These are phyloP conservation scores for Podospora fimiseda DNA, from an alignment of 495 filamentous ascomycete species.

Conservation along the genomic window DNA sequence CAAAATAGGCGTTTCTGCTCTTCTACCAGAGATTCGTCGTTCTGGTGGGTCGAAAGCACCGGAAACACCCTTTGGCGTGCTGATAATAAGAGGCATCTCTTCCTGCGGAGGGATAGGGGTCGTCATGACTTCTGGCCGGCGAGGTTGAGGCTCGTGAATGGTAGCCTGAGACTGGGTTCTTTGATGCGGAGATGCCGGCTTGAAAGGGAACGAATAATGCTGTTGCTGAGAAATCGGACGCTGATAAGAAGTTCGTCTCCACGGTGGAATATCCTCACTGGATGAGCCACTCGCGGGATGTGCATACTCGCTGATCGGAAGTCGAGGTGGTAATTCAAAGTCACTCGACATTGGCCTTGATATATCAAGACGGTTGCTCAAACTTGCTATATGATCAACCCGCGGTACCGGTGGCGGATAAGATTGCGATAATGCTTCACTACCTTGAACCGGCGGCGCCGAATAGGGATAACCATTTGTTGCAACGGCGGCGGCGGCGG, in stretches of 20 bases:
- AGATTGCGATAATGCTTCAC: constrained; percentile 23
- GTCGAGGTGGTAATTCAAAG: constrained; percentile 29
- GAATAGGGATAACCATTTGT: constrained; percentile 37
- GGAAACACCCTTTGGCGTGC: constrained; percentile 40
- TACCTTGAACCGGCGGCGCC: constrained; percentile 29
- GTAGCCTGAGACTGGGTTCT: constrained; percentile 9
- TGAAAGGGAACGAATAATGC: constrained; percentile 19
- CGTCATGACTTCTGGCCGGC: constrained; percentile 18
- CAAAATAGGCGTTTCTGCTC: constrained; percentile 32
- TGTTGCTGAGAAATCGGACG: constrained; percentile 24
- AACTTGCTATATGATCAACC: constrained; percentile 24
- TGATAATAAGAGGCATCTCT: constrained; percentile 44
- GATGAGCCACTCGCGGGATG: not conserved
- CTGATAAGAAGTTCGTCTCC: constrained; percentile 17
- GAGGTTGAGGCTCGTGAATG: constrained; percentile 20
- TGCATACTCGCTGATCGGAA: constrained; percentile 19
- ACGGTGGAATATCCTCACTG: not conserved
- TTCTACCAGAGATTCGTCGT: constrained; percentile 19
- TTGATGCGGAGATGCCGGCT: constrained; percentile 1
- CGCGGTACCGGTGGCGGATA: constrained; percentile 27
- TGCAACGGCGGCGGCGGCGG: constrained; percentile 2
- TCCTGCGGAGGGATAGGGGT: constrained; percentile 13
- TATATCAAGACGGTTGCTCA: constrained; percentile 14
- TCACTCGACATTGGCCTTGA: constrained; percentile 27
- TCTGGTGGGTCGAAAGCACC: constrained; percentile 37